A percentile compares a stretch with the other conserved stretches of the same genome.
phyloP scores from a whole-genome alignment of 2,329 filamentous ascomycete species.

The Fusarium mangiferae region DNA sequence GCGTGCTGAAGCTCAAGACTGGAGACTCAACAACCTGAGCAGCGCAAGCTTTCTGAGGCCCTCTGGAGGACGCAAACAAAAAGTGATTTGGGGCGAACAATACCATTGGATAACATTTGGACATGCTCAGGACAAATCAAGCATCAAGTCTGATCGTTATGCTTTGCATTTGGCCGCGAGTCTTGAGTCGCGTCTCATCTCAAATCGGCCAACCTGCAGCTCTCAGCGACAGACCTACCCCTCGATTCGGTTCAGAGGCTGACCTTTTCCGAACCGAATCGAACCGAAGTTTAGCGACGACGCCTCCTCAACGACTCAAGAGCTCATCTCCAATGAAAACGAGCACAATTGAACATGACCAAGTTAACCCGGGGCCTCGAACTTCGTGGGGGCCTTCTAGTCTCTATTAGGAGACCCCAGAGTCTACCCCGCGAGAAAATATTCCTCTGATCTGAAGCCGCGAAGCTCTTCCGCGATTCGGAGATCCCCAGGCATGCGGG shows the following conservation, averaged over 20 bases:
- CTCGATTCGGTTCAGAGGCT: neutral
- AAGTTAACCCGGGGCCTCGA: slow-evolving; percentile 2
- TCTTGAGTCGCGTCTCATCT: too few relatives aligned
- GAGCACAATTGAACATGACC: slow-evolving; percentile 3
- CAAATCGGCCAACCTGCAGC: neutral
- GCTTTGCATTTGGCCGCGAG: neutral
- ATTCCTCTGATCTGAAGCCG: neutral
- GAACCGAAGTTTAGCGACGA: slow-evolving; percentile 17
- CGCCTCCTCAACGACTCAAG: neutral
- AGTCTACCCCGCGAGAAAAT: slow-evolving; percentile 9
- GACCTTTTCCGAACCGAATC: slow-evolving; percentile 19
- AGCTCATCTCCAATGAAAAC: slow-evolving; percentile 15
- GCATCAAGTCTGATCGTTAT: neutral
- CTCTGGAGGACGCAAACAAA: neutral
- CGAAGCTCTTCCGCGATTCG: slow-evolving; percentile 11
- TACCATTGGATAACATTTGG: neutral
- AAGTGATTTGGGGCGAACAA: neutral
- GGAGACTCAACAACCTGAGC: neutral
- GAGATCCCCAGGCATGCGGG: slow-evolving; percentile 26
- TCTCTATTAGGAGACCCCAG: neutral
- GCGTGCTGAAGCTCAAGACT: neutral
- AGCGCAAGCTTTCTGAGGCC: neutral
- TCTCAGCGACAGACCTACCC: neutral
- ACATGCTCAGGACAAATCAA: neutral
- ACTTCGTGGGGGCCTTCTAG: neutral